Conservation (phyloP, 2,329 filamentous ascomycete genomes). For the Sporothrix sp. region DNA sequence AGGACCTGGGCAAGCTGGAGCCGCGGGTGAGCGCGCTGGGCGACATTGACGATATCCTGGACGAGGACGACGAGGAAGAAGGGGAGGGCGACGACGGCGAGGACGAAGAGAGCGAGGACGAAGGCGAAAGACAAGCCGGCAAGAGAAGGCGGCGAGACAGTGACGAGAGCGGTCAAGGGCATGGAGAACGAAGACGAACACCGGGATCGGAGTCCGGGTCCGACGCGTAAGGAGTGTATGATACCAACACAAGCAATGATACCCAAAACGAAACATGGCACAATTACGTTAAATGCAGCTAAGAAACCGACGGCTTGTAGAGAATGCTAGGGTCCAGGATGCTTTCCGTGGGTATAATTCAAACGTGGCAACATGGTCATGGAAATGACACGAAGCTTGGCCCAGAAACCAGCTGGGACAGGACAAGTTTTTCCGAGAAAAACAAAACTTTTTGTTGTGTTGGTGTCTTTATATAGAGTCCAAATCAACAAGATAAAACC, state of each 20-base stretch:
- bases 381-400: no score
- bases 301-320: not conserved
- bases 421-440: no score
- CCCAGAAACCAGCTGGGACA: no score
- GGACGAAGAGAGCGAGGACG: not conserved
- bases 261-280: no score
- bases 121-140: not conserved
- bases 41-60: conserved; percentile 63
- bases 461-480: not conserved
- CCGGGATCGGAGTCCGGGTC: conserved; percentile 2
- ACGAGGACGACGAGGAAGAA: conserved; percentile 42
- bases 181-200: not conserved
- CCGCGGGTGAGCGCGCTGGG: conserved; percentile 75
- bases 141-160: not conserved
- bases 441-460: not conserved
- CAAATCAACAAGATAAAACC: not conserved
- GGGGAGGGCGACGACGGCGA: not conserved
- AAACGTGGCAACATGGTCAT: no score
- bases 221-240: not conserved
- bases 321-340: no score
- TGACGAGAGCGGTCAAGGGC: not conserved
- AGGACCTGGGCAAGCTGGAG: conserved; percentile 82
- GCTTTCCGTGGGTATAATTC: no score
- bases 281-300: no score
- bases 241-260: no score